These are phyloP conservation scores for Metarhizium brunneum DNA, from an alignment of 2,329 filamentous ascomycete genomes.

Conservation along the genomic window DNA sequence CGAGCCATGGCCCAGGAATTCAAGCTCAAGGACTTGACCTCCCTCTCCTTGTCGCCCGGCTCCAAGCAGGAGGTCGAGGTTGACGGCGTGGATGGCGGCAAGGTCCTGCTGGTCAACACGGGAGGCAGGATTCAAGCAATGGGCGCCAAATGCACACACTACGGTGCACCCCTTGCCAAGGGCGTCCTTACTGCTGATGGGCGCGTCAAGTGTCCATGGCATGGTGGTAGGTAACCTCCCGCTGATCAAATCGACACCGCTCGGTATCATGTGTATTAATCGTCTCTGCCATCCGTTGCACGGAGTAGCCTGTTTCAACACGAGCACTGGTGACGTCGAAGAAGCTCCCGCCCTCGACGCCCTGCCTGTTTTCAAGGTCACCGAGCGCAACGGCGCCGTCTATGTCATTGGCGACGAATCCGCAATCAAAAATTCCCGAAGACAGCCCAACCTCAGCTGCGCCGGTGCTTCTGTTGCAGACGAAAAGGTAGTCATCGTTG, in stretches of 20 bases:
- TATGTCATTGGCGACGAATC: constrained; percentile 77
- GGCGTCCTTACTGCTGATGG: constrained; percentile 78
- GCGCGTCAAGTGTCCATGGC: constrained; percentile 88
- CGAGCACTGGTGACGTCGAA: constrained; percentile 84
- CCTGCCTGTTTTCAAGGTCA: constrained; percentile 72
- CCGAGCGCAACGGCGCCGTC: constrained; percentile 72
- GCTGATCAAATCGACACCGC: not conserved
- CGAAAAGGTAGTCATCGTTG: constrained; percentile 69
- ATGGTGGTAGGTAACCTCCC: constrained; percentile 59
- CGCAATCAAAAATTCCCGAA: constrained; percentile 65
- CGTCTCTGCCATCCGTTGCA: not conserved
- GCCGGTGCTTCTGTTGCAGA: constrained; percentile 30
- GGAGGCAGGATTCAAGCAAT: constrained; percentile 69
- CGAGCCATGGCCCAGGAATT: constrained; percentile 46
- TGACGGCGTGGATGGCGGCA: constrained; percentile 77
- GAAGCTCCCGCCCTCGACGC: constrained; percentile 85
- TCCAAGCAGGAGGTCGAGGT: constrained; percentile 87
- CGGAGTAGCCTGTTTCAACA: constrained; percentile 75
- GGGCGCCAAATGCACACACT: constrained; percentile 81
- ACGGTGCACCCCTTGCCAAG: constrained; percentile 80
- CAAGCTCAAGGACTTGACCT: constrained; percentile 67
- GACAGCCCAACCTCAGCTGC: constrained; percentile 67
- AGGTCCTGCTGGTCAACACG: constrained; percentile 77
- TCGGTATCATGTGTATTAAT: not conserved
- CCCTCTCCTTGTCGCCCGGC: constrained; percentile 65